Base-by-base conservation (phyloP, 768 basidiomycete species). In the Agrocybe pediades region DNA sequence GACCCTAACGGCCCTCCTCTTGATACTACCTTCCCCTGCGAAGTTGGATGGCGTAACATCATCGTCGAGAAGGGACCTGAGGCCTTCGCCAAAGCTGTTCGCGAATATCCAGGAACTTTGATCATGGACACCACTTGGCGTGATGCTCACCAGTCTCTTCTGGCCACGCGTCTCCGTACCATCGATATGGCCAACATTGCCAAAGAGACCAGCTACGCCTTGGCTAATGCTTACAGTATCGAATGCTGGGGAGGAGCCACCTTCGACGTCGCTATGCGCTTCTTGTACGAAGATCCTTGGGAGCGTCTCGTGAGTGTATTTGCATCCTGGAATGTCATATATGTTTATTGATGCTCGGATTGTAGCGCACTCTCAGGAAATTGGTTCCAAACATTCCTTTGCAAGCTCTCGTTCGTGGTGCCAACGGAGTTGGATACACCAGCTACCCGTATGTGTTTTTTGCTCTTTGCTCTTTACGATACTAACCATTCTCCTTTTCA, bases 91-190 rank as follows among this genome's bases (percentile, higher is more conserved):
- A 97, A 95, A 75, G 97, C 97, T 36, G 93, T 98, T 51, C 88
- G 97, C 62, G 90, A 88, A 58, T 98, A 99, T 73, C 92, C 92
- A 48, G 97, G 97, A 51, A 87, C 85, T 51, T 82, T 98, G 57
- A 95, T 97, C 73, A 94, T 95, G 93, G 92, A 99, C 73, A 98
- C 96, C 24, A 98, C 96, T 1, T 98, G 97, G 96, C 91, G 97
- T 70, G 97, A 99, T 66, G 97, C 97, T 20, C 97, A 99, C 71
- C 97, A 99, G 72, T 97, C 95, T 24, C 81, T 99, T 29, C 85
- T 99, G 51, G 97, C 97, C 42, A 99, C 97, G 24, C 90, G 97
- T 56, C 80, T 99, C 46, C 86, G 97, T 58, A 98, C 97, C 9
- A 86, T 89, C 58, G 97, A 99, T 67, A 98, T 98, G 86, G 92